Evolutionary conservation across 495 filamentous ascomycete species (phyloP).

Genomic region (Penicillium malachiteum): DNA sequence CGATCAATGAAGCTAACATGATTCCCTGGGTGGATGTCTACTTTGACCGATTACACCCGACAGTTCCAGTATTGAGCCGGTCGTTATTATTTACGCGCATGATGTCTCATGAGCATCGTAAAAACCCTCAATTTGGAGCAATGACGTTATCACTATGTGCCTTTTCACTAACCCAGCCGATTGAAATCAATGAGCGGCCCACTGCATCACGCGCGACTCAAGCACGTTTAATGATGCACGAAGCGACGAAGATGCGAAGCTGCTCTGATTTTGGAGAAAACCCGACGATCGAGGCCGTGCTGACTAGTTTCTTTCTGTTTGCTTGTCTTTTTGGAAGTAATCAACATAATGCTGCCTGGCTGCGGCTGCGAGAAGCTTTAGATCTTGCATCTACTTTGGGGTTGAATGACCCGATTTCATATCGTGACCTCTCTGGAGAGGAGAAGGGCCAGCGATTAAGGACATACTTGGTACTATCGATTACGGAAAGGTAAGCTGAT

Average conservation of each 20-base stretch:
- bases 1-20: slow-evolving; percentile 42
- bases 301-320: slow-evolving; percentile 80
- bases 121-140: slow-evolving; percentile 67
- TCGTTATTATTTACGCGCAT: slow-evolving; percentile 59
- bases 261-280: slow-evolving; percentile 71
- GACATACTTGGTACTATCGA: slow-evolving; percentile 59
- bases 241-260: slow-evolving; percentile 73
- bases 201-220: slow-evolving; percentile 52
- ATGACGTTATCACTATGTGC: slow-evolving; percentile 72
- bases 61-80: slow-evolving; percentile 74
- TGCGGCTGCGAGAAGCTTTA: slow-evolving; percentile 60
- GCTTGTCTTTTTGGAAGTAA: slow-evolving; percentile 70
- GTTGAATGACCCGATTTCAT: slow-evolving; percentile 55
- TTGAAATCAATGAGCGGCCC: slow-evolving; percentile 49
- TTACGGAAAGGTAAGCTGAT: slow-evolving; percentile 51
- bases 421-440: slow-evolving; percentile 40
- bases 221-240: slow-evolving; percentile 63
- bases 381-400: slow-evolving; percentile 57
- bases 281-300: slow-evolving; percentile 65
- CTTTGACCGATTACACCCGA: slow-evolving; percentile 79
- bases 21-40: slow-evolving; percentile 73
- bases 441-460: slow-evolving; percentile 45
- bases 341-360: slow-evolving; percentile 56
- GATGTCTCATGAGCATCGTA: slow-evolving; percentile 61
- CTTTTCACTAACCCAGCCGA: slow-evolving; percentile 83